A percentile compares a stretch with the other conserved stretches of the same genome.
Conservation (phyloP, 2,329 filamentous ascomycete genomes). For the Diaporthe nobilis region DNA sequence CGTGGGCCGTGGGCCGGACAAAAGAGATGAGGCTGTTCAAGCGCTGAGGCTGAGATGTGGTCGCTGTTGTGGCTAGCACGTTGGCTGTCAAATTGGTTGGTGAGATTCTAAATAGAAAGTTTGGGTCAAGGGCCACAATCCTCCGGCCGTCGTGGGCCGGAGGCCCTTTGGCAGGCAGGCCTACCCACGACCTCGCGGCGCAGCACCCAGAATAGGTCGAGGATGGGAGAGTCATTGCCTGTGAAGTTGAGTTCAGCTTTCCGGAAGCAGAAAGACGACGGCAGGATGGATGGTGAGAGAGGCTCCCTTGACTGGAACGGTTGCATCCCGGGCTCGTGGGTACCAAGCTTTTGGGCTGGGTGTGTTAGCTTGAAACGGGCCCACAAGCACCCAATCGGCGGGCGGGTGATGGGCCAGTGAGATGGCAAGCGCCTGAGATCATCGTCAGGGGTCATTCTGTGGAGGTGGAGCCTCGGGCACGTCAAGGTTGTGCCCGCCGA, state of each 20-base stretch:
- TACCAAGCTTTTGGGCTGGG: conserved; percentile 29
- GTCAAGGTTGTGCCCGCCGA: conserved; percentile 14
- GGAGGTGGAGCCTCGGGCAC: conserved; percentile 28
- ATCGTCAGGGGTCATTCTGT: background rate
- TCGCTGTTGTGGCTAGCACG: conserved; percentile 6
- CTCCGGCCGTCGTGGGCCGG: background rate
- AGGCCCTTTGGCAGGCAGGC: background rate
- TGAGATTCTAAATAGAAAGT: conserved; percentile 30
- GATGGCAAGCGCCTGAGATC: conserved; percentile 17
- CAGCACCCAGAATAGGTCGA: background rate
- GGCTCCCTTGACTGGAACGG: conserved; percentile 18
- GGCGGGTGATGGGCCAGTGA: conserved; percentile 16
- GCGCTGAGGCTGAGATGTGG: conserved; percentile 23
- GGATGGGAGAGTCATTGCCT: background rate
- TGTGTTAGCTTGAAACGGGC: conserved; percentile 20
- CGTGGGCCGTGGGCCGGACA: conserved; percentile 11
- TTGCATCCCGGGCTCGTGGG: conserved; percentile 28
- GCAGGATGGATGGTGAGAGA: background rate
- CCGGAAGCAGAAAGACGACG: conserved; percentile 7
- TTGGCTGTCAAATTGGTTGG: background rate
- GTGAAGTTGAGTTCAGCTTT: conserved; percentile 1
- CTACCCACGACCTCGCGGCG: conserved; percentile 6
- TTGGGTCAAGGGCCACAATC: background rate
- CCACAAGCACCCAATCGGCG: background rate
- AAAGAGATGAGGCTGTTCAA: conserved; percentile 8